phyloP scores from a whole-genome alignment of 140 eudicot species.

The Ambrosia hybrid region DNA sequence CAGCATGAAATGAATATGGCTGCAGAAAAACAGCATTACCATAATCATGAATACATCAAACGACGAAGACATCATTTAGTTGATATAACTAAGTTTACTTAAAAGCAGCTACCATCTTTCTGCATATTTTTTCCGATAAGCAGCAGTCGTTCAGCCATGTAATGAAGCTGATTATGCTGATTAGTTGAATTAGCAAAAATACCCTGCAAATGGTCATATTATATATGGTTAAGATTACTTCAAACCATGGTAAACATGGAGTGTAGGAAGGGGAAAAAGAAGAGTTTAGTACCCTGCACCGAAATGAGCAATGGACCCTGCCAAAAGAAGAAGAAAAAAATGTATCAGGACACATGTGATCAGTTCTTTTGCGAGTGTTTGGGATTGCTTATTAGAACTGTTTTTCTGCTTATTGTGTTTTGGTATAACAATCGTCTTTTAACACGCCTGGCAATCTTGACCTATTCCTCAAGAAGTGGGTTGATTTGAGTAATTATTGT shows the following conservation, averaged over 20 bases:
- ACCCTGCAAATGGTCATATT: slow-evolving; percentile 52
- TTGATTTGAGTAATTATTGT: no score
- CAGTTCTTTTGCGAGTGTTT: background rate
- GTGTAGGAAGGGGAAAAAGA: slow-evolving; percentile 10
- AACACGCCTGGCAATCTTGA: no score
- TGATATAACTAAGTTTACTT: background rate
- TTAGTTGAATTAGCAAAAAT: slow-evolving; percentile 71
- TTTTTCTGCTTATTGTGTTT: background rate
- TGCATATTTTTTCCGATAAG: slow-evolving; percentile 64
- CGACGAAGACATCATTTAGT: background rate
- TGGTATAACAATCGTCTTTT: background rate
- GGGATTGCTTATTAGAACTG: background rate
- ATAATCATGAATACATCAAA: slow-evolving; percentile 1
- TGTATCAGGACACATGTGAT: slow-evolving; percentile 27
- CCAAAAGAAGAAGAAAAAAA: slow-evolving; percentile 20
- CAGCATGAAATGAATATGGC: slow-evolving; percentile 66
- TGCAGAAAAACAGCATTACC: slow-evolving; percentile 29
- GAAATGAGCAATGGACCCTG: slow-evolving; percentile 77
- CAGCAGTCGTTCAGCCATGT: slow-evolving; percentile 73
- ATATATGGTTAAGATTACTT: background rate
- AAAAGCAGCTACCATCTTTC: slow-evolving; percentile 57
- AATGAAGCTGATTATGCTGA: slow-evolving; percentile 80
- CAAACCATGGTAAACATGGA: background rate
- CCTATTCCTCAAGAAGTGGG: no score
- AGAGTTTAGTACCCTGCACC: slow-evolving; percentile 62